These are phyloP conservation scores for Melanogaster broomeanus DNA, from an alignment of 768 basidiomycete genomes.

Conservation along the genomic window DNA sequence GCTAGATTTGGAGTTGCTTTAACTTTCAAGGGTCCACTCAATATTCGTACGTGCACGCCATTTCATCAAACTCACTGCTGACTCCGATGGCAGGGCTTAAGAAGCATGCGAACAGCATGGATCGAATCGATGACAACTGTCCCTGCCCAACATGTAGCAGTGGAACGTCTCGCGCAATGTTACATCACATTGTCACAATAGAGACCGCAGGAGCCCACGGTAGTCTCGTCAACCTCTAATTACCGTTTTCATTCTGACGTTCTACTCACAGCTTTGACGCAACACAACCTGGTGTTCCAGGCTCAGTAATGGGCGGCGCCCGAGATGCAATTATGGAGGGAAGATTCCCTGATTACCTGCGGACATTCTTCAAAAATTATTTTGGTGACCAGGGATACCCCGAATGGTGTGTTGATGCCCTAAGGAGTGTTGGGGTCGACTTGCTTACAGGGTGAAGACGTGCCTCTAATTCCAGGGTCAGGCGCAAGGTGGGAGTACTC, in stretches of 20 bases:
- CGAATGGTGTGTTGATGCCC: slow-evolving; percentile 85
- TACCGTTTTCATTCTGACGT: slow-evolving; percentile 16
- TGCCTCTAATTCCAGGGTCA: slow-evolving; percentile 56
- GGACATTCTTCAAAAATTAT: slow-evolving; percentile 74
- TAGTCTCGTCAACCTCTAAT: slow-evolving; percentile 33
- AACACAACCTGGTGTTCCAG: slow-evolving; percentile 85
- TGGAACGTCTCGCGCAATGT: slow-evolving; percentile 67
- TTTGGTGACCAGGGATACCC: slow-evolving; percentile 81
- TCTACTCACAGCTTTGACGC: slow-evolving; percentile 60
- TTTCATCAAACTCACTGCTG: background rate
- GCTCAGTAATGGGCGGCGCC: slow-evolving; percentile 86
- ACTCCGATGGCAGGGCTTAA: slow-evolving; percentile 42
- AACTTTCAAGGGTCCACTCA: slow-evolving; percentile 79
- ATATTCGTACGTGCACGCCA: slow-evolving; percentile 55
- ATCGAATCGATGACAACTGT: slow-evolving; percentile 72
- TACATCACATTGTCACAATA: slow-evolving; percentile 74
- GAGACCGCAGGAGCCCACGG: slow-evolving; percentile 90
- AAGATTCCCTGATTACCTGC: slow-evolving; percentile 76
- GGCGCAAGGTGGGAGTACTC: slow-evolving; percentile 86
- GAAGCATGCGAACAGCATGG: slow-evolving; percentile 70
- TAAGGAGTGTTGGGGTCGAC: slow-evolving; percentile 82
- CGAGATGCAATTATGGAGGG: slow-evolving; percentile 79
- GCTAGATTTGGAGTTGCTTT: slow-evolving; percentile 90
- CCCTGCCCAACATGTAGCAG: slow-evolving; percentile 84
- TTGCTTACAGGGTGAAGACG: slow-evolving; percentile 57